These are phyloP conservation scores for Scheffersomyces titani DNA, from an alignment of 1,139 yeast species.

Conservation along the genomic window DNA sequence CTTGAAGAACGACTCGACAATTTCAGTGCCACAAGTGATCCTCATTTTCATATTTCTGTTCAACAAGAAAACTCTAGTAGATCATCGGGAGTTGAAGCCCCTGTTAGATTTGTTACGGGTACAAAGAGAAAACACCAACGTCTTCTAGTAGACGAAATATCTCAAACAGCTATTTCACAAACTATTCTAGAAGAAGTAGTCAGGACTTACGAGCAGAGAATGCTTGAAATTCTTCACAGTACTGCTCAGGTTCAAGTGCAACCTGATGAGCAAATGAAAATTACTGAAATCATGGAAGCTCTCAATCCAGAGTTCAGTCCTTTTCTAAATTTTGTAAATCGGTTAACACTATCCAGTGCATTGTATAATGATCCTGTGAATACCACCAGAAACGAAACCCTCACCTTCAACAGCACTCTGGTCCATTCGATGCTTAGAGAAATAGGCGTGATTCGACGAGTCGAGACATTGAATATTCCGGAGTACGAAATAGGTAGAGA, in stretches of 20 bases:
- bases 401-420: neutral
- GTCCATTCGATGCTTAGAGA: neutral
- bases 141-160: neutral
- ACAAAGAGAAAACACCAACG: neutral
- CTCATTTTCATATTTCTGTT: slow-evolving; percentile 12
- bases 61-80: neutral
- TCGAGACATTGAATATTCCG: slow-evolving; percentile 6
- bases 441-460: neutral
- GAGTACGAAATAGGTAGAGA: slow-evolving; percentile 10
- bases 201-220: neutral
- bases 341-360: neutral
- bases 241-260: neutral
- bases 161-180: neutral
- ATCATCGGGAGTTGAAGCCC: neutral
- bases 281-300: neutral
- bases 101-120: neutral
- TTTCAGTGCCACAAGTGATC: slow-evolving; percentile 10
- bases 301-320: neutral
- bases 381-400: neutral
- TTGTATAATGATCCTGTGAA: neutral
- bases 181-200: neutral
- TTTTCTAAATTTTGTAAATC: neutral
- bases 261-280: neutral
- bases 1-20: slow-evolving; percentile 1
- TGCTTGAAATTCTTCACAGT: neutral